Base-by-base conservation (phyloP, 2,329 filamentous ascomycete species). In the Neoscytalidium dimidiatum region DNA sequence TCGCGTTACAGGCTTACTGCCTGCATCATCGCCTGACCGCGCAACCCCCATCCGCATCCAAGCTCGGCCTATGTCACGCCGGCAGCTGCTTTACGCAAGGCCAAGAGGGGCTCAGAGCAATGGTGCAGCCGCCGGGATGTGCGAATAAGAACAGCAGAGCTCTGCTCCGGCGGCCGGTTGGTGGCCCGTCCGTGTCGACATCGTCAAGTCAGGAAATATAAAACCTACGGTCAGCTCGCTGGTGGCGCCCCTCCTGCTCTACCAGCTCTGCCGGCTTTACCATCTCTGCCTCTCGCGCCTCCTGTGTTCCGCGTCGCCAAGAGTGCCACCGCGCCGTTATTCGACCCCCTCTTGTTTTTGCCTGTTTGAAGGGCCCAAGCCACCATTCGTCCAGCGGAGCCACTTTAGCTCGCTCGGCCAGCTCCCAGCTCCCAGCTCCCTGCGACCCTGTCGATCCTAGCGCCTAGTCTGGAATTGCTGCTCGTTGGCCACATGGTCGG, bases 381-480 rank as follows among this genome's bases (percentile, higher is more conserved):
- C 62, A 64, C 62, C 35, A 56, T 17, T 56, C 33, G 38, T 21
- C 57, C 41, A 48, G 21, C 58, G 58, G 58, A 41, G 58, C 58
- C 44, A 49, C 43, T 49, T 62, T 51, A 44, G 43, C 29, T 41
- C 41, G n/a, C n/a, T n/a, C n/a, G n/a, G n/a, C n/a, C n/a, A n/a
- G n/a, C n/a, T n/a, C n/a, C n/a, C n/a, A n/a, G n/a, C n/a, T 17
- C 41, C 58, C 29, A 48, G 29, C 41, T 48, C 29, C 61, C 62
- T 64, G 62, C 51, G 62, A 48, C 62, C 62, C 62, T 64, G 62
- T 64, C 62, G 62, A 64, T 64, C 62, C 43, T 35, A 19, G 51
- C 28, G 58, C 58, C 58, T 44, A 51, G 44, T 62, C 56, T 58
- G 9, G 53, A 58, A 21, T 29, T 58, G 23, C 53, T 28, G 53